These are phyloP conservation scores for Trichoderma virens DNA, from an alignment of 495 filamentous ascomycete species.

Conservation along the genomic window DNA sequence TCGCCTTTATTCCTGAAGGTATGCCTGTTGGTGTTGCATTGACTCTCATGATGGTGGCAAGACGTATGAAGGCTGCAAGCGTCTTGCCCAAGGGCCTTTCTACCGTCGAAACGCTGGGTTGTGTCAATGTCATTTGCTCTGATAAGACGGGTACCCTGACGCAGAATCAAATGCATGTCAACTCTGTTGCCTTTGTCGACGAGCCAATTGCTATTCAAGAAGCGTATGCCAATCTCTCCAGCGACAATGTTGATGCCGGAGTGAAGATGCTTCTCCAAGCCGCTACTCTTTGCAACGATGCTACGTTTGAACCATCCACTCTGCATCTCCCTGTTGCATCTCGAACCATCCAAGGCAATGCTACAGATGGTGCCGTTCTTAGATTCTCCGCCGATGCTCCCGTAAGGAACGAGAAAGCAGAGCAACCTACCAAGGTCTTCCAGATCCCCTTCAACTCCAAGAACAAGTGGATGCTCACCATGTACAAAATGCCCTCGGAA, in stretches of 20 bases:
- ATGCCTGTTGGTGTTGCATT: conserved; percentile 62
- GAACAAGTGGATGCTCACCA: conserved; percentile 64
- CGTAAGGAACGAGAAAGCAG: conserved; percentile 16
- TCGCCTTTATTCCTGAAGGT: conserved; percentile 69
- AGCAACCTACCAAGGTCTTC: conserved; percentile 49
- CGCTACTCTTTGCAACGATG: conserved; percentile 60
- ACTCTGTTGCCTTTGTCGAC: conserved; percentile 9
- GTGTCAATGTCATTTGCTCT: conserved; percentile 59
- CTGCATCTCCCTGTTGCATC: conserved; percentile 42
- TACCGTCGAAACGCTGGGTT: conserved; percentile 62
- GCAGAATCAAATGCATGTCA: conserved; percentile 25
- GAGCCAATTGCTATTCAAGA: conserved; percentile 30
- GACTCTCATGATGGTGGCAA: conserved; percentile 47
- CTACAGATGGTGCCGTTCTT: conserved; percentile 64
- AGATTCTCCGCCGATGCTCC: conserved; percentile 39
- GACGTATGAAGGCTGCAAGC: conserved; percentile 54
- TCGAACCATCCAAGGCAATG: conserved; percentile 59
- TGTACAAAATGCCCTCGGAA: neutral
- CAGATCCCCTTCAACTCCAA: conserved; percentile 70
- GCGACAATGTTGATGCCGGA: neutral
- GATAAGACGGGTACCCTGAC: conserved; percentile 67
- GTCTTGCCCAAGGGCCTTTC: conserved; percentile 59
- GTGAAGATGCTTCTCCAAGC: conserved; percentile 43
- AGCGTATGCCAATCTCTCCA: conserved; percentile 22
- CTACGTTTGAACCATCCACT: conserved; percentile 56